phyloP scores from a whole-genome alignment of 306 rosid genomes.

The Rubus parviflorus region DNA sequence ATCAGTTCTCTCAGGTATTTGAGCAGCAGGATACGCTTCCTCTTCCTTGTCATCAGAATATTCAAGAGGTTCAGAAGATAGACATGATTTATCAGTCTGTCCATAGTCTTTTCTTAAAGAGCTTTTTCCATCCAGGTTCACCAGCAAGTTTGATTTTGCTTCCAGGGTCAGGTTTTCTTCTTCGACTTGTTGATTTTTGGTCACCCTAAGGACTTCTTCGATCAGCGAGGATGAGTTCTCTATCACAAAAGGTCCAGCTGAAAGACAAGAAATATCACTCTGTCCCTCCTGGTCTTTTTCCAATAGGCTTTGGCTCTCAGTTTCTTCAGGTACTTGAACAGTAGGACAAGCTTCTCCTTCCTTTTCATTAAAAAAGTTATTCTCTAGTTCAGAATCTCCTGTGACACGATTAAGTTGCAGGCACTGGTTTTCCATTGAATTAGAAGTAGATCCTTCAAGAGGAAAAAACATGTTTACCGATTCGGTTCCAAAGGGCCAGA shows the following conservation, averaged over 20 bases:
- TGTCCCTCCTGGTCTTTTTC: slow-evolving; percentile 21
- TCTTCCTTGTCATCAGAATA: neutral
- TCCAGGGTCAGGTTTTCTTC: neutral
- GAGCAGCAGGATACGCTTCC: slow-evolving; percentile 9
- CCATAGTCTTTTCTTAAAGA: slow-evolving; percentile 13
- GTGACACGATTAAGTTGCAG: slow-evolving; percentile 26
- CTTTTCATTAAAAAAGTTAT: neutral
- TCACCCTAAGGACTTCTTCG: slow-evolving; percentile 21
- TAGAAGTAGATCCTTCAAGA: slow-evolving; percentile 20
- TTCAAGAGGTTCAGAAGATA: neutral
- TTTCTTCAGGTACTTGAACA: slow-evolving; percentile 22
- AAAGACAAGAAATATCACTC: slow-evolving; percentile 22
- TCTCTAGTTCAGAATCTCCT: slow-evolving; percentile 25
- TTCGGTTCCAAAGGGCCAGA: slow-evolving; percentile 29
- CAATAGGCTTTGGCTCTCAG: slow-evolving; percentile 22
- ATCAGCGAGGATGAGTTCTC: slow-evolving; percentile 10
- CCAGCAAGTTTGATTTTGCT: neutral
- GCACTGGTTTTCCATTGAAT: slow-evolving; percentile 11
- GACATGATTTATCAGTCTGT: slow-evolving; percentile 23
- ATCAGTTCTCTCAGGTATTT: slow-evolving; percentile 25
- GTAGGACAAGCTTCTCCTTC: slow-evolving; percentile 2
- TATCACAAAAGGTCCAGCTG: neutral
- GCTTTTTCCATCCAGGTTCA: slow-evolving; percentile 14
- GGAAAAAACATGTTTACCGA: slow-evolving; percentile 24
- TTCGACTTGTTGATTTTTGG: slow-evolving; percentile 17